Evolutionary conservation across 257 asterid genomes (phyloP), one percentile per base, ranked within the genome.

Genomic region (Sherardia arvensis): DNA sequence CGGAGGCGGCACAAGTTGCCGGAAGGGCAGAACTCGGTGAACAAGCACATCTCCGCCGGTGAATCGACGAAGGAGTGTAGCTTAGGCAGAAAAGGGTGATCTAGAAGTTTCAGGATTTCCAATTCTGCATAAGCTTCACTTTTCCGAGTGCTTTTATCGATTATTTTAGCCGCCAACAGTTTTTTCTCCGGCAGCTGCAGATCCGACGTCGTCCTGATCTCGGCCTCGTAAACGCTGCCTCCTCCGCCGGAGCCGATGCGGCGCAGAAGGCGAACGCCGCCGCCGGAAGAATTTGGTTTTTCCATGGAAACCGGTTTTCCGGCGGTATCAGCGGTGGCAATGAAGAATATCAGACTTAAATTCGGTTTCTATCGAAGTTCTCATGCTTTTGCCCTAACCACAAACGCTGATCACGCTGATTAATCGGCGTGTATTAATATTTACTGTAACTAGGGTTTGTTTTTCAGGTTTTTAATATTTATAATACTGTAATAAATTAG

Each of bases 21-120:
- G 11, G 95, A 94, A 43, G 86, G 89, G 53, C 97, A 89, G 69
- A 77, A 84, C 70, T 86, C 87, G 0, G 94, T 86, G 71, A 86
- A 62, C 78, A 86, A 76, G 61, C 90, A 85, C 0, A 83, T 76
- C 95, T 90, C 87, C 67, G 66, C 76, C 26, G 79, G 73, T 28
- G 78, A 74, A 17, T 86, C 89, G 74, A 89, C 62, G 7, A 79
- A 71, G 0, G 89, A 78, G 49, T 81, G 79, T 17, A 89, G 87
- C 8, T 78, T 79, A 49, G 95, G 95, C 83, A 85, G 76, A 71
- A 86, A 89, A 3, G 96, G 95, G 70, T 89, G 96, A n/a, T 89
- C 86, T 84, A 89, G 76, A 78, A 77, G 74, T 71, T 78, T 74
- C 64, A 86, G 87, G 22, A 89, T 75, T 68, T 89, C 94, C 84